Conservation (phyloP, 2,329 filamentous ascomycete species). For the Ceratocystis harringtonii region DNA sequence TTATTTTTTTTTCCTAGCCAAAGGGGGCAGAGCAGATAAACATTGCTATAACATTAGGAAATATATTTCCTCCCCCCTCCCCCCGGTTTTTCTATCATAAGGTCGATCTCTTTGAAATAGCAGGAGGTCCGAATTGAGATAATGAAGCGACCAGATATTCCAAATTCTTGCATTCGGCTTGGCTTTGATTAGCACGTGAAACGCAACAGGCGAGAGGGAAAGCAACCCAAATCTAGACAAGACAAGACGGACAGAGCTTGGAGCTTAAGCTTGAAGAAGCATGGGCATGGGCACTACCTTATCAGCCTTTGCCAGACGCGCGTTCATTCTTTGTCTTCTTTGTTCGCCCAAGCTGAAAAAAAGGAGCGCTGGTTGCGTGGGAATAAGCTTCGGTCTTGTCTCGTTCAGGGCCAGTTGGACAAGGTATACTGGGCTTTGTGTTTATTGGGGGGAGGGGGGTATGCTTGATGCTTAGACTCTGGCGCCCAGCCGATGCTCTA, state of each 20-base stretch:
- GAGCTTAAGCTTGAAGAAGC: background rate
- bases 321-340: background rate
- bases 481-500: background rate
- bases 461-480: background rate
- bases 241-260: background rate
- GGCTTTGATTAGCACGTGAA: background rate
- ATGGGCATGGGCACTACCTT: background rate
- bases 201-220: background rate
- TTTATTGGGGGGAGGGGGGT: background rate
- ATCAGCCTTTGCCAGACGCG: background rate
- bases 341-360: background rate
- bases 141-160: background rate
- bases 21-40: too few relatives aligned
- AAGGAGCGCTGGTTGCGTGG: background rate
- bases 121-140: background rate
- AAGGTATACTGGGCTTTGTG: background rate
- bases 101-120: background rate
- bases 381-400: background rate
- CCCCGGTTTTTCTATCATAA: background rate
- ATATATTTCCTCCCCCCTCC: background rate
- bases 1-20: too few relatives aligned
- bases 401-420: background rate
- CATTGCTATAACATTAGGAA: background rate
- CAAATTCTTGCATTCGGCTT: background rate
- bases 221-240: background rate